These are phyloP conservation scores for Penicillium psychrofluorescens DNA, from an alignment of 495 filamentous ascomycete species.

Conservation along the genomic window DNA sequence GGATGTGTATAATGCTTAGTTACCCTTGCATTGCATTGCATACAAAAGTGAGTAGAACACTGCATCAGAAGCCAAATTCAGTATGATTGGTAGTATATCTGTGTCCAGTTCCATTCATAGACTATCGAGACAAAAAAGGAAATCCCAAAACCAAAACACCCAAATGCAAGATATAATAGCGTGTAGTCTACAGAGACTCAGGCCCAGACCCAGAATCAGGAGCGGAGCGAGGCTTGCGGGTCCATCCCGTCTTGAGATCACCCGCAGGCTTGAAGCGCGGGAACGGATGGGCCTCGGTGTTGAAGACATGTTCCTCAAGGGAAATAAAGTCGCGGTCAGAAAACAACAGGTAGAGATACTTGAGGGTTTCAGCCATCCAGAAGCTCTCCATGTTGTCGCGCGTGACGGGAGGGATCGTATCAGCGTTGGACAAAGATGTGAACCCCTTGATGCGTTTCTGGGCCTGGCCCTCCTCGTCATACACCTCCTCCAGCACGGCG, in stretches of 20 bases:
- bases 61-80: too few species aligned
- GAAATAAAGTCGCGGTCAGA: slow-evolving; percentile 77
- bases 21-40: too few species aligned
- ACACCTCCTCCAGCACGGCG: slow-evolving; percentile 53
- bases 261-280: slow-evolving; percentile 75
- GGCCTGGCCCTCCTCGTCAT: too few species aligned
- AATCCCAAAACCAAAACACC: neutral
- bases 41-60: too few species aligned
- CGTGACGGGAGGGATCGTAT: slow-evolving; percentile 52
- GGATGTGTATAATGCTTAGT: too few species aligned
- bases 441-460: slow-evolving; percentile 50
- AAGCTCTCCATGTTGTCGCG: slow-evolving; percentile 92
- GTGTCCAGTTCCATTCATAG: too few species aligned
- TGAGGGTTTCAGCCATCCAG: slow-evolving; percentile 96
- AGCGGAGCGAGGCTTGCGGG: slow-evolving; percentile 50
- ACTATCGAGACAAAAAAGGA: too few species aligned
- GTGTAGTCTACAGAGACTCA: too few species aligned
- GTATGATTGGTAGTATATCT: too few species aligned
- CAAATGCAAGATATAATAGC: too few species aligned
- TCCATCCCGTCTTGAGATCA: slow-evolving; percentile 82
- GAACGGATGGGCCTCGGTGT: slow-evolving; percentile 91
- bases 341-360: slow-evolving; percentile 96
- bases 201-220: too few species aligned
- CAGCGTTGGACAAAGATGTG: slow-evolving; percentile 71
- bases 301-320: slow-evolving; percentile 80